phyloP scores from a whole-genome alignment of 306 rosid genomes.

The Inga oerstediana region DNA sequence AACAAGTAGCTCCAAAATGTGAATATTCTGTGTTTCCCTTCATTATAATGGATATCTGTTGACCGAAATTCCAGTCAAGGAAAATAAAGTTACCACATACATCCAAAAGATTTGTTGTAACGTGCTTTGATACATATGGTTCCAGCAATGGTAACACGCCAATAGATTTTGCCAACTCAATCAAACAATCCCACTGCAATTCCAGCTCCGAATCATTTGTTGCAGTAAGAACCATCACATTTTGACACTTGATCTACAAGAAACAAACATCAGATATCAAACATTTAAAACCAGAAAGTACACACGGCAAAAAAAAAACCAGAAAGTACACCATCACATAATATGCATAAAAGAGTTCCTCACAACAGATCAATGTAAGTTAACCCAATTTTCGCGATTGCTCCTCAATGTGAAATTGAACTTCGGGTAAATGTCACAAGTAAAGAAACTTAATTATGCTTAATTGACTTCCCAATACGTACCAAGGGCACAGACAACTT shows the following conservation, averaged over 20 bases:
- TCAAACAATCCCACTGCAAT: constrained; percentile 86
- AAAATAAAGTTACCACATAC: constrained; percentile 48
- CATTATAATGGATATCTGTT: background rate
- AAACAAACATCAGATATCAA: constrained; percentile 25
- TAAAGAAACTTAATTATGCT: background rate
- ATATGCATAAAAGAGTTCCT: background rate
- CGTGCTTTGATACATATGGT: constrained; percentile 62
- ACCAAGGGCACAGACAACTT: constrained; percentile 86
- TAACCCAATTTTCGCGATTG: background rate
- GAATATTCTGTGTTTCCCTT: background rate
- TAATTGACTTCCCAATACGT: constrained; percentile 42
- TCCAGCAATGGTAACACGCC: constrained; percentile 61
- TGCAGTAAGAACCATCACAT: constrained; percentile 71
- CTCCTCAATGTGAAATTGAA: constrained; percentile 27
- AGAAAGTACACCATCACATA: background rate
- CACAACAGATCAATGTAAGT: constrained; percentile 20
- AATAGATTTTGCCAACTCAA: constrained; percentile 66
- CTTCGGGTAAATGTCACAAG: constrained; percentile 17
- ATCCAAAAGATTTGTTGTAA: constrained; percentile 68
- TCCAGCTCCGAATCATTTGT: constrained; percentile 77
- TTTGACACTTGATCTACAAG: constrained; percentile 89
- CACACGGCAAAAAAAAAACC: too few species aligned
- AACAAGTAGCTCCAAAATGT: background rate
- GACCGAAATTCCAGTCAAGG: background rate
- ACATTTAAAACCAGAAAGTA: background rate